Base-by-base conservation (phyloP, 768 basidiomycete genomes). In the Russula brevipes region DNA sequence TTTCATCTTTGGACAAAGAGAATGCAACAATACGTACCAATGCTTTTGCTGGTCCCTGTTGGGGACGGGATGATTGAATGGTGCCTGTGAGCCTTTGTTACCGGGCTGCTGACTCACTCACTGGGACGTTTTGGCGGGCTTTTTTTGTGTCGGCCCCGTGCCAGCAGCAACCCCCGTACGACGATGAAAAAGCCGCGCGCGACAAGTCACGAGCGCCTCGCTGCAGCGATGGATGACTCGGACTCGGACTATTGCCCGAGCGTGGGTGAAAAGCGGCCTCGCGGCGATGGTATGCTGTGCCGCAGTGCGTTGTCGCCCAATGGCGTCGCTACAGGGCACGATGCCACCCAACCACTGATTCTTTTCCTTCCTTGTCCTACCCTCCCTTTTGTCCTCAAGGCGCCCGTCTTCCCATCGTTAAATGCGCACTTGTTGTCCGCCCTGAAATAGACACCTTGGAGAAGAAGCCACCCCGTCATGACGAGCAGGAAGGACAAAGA, bases 1-100 rank as follows among this genome's bases (percentile, higher is more conserved):
- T 76, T 81, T 83, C 82, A 78, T 83, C 82, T 36, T 8, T 44
- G 9, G 7, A 39, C 8, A 11, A 11, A 16, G 24, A 16, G 38
- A n/a, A 31, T 30, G 8, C 11, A 33, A 49, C 54, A 12, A 44
- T 44, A 61, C 59, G 51, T 51, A 57, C 61, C 41, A 5, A 35
- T 53, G 1, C 42, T 53, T 53, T 54, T 64, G 24, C 35, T 64
- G 5, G 42, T 38, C 53, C 14, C 8, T 16, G 33, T 12, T n/a
- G 41, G 17, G 47, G 3, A 8, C 35, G 17, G 38, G 3, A 7
- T 10, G 14, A 14, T 4, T 24, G 35, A 44, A 19, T 30, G 14
- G 57, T n/a, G 56, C 35, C 45, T 14, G 35, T 30, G 56, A 46
- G 52, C 4, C 8, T 36, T 52, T 19, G 35, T 31, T 24, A 24